phyloP scores from a whole-genome alignment of 352 stramenopile genomes.

The Phytophthora uliginosa region DNA sequence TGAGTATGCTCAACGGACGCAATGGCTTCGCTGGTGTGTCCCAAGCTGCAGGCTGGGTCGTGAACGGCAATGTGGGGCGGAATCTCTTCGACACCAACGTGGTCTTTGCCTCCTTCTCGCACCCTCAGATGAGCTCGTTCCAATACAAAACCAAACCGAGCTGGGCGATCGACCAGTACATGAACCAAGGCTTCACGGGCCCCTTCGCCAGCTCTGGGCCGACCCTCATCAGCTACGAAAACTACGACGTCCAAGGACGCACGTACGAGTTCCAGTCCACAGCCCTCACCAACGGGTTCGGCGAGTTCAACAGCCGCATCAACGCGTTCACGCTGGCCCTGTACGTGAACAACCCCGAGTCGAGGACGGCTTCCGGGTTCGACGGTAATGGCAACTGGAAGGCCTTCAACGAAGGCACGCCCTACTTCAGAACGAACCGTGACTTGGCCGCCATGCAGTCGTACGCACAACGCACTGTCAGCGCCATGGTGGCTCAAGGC shows the following conservation, averaged over 20 bases:
- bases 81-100: slow-evolving; percentile 67
- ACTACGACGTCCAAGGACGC: slow-evolving; percentile 55
- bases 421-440: slow-evolving; percentile 51
- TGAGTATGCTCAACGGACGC: slow-evolving; percentile 48
- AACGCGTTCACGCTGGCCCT: slow-evolving; percentile 56
- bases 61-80: slow-evolving; percentile 63
- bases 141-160: slow-evolving; percentile 41
- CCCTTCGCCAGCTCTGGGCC: slow-evolving; percentile 51
- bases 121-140: slow-evolving; percentile 61
- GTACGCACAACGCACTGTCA: slow-evolving; percentile 51
- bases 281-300: slow-evolving; percentile 52
- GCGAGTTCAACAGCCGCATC: slow-evolving; percentile 29
- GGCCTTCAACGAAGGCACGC: slow-evolving; percentile 42
- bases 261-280: slow-evolving; percentile 71
- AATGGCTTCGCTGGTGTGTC: slow-evolving; percentile 59
- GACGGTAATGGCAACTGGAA: slow-evolving; percentile 48
- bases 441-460: slow-evolving; percentile 66
- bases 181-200: slow-evolving; percentile 46
- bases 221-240: slow-evolving; percentile 69
- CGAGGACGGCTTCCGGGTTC: slow-evolving; percentile 52
- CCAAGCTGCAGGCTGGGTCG: slow-evolving; percentile 41
- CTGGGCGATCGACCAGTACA: slow-evolving; percentile 60
- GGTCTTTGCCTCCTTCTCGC: slow-evolving; percentile 56
- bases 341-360: slow-evolving; percentile 75
- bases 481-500: slow-evolving; percentile 40